These are phyloP conservation scores for Fusarium coicis DNA, from an alignment of 2,329 filamentous ascomycete species.

Conservation along the genomic window DNA sequence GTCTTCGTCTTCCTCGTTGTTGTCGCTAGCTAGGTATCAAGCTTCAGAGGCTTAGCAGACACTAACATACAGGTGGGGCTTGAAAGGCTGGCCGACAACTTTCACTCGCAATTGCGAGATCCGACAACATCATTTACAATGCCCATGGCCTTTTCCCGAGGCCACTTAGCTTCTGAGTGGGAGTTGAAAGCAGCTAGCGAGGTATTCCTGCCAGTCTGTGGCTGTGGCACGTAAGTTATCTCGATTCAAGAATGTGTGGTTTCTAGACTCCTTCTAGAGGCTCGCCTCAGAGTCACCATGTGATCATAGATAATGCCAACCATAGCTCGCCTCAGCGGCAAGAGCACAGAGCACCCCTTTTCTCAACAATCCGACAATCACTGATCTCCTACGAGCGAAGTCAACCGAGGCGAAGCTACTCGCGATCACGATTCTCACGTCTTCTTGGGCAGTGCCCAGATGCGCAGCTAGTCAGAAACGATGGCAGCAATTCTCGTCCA, in stretches of 20 bases:
- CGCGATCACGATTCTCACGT: background rate
- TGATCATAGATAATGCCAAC: background rate
- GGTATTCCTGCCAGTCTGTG: background rate
- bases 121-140: background rate
- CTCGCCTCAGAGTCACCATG: background rate
- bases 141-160: background rate
- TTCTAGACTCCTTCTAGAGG: background rate
- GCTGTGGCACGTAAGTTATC: background rate
- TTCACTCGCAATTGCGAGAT: background rate
- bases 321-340: background rate
- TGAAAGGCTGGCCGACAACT: constrained; percentile 4
- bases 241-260: background rate
- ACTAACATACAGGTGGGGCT: background rate
- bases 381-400: background rate
- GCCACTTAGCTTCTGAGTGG: background rate
- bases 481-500: background rate
- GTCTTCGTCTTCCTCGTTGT: background rate
- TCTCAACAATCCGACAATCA: background rate
- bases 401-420: background rate
- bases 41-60: constrained; percentile 12
- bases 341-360: background rate
- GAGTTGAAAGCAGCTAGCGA: background rate
- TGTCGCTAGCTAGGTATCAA: background rate
- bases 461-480: background rate
- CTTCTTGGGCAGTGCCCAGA: background rate